Conservation (phyloP, 345 rosid genomes). For the Moricandia moricandioides region DNA sequence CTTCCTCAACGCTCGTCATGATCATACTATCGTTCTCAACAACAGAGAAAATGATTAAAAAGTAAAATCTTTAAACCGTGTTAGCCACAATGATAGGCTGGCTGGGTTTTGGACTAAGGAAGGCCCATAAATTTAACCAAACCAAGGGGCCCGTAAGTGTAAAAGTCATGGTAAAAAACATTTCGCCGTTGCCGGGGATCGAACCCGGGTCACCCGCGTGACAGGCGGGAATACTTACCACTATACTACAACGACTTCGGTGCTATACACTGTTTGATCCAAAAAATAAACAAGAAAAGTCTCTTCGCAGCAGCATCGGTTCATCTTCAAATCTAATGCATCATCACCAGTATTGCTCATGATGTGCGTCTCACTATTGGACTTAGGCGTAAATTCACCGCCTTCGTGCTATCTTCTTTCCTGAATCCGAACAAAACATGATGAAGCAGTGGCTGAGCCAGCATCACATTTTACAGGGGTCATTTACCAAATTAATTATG, state of each 20-base stretch:
- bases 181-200: conserved; percentile 98
- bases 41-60: not conserved
- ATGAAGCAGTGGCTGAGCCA: too few relatives aligned
- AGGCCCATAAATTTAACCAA: not conserved
- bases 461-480: too few relatives aligned
- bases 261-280: not conserved
- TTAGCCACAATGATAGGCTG: not conserved
- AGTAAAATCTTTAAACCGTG: not conserved
- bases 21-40: not conserved
- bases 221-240: conserved; percentile 93
- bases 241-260: conserved; percentile 84
- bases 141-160: not conserved
- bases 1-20: not conserved
- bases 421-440: conserved; percentile 53
- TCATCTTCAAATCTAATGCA: too few relatives aligned
- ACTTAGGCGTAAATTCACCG: conserved; percentile 60
- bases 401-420: conserved; percentile 50
- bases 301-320: too few relatives aligned
- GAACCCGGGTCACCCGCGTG: conserved; percentile 97
- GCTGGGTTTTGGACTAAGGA: not conserved
- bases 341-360: conserved; percentile 37
- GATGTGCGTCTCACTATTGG: conserved; percentile 71
- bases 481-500: too few relatives aligned
- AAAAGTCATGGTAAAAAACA: not conserved
- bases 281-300: too few relatives aligned